Percentiles rank a stretch among this genome's conserved stretches.
Evolutionary conservation across 2,329 filamentous ascomycete genomes (phyloP).

Genomic region (Cordyceps javanica): DNA sequence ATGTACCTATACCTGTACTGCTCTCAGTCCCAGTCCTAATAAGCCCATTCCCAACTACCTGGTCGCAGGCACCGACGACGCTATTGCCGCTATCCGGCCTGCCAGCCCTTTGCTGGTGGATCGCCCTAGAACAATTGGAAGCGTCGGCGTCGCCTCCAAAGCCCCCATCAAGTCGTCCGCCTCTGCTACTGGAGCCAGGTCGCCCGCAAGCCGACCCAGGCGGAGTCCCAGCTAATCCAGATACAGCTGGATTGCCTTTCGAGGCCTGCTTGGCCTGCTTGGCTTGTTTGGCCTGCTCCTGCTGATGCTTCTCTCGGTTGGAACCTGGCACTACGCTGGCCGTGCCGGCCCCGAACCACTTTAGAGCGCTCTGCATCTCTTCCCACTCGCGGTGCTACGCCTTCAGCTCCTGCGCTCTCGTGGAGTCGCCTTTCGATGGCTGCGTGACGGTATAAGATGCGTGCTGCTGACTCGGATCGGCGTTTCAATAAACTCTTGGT

Average conservation of each 20-base stretch:
- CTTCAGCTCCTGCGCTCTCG: neutral
- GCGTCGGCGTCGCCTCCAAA: neutral
- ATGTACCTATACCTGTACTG: neutral
- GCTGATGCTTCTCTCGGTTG: neutral
- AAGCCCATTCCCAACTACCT: neutral
- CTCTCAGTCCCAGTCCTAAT: neutral
- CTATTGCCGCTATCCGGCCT: slow-evolving; percentile 6
- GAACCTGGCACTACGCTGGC: neutral
- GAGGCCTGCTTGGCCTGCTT: neutral
- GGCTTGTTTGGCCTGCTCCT: neutral
- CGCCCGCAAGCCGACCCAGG: no score
- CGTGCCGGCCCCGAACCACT: slow-evolving; percentile 1
- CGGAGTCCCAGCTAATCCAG: neutral
- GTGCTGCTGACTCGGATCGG: neutral
- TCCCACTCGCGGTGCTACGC: neutral
- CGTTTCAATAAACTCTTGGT: neutral
- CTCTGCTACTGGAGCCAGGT: neutral
- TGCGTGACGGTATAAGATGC: neutral
- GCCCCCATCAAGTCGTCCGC: neutral
- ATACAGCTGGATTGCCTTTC: neutral
- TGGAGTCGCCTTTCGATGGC: neutral
- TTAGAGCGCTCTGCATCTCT: slow-evolving; percentile 6
- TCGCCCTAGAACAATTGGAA: neutral
- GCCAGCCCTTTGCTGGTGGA: neutral
- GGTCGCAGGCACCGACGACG: neutral